A percentile compares a stretch with the other conserved stretches of the same genome.
These are phyloP conservation scores for Boletus smithii DNA, from an alignment of 1,284 basidiomycete genomes.

Conservation along the genomic window DNA sequence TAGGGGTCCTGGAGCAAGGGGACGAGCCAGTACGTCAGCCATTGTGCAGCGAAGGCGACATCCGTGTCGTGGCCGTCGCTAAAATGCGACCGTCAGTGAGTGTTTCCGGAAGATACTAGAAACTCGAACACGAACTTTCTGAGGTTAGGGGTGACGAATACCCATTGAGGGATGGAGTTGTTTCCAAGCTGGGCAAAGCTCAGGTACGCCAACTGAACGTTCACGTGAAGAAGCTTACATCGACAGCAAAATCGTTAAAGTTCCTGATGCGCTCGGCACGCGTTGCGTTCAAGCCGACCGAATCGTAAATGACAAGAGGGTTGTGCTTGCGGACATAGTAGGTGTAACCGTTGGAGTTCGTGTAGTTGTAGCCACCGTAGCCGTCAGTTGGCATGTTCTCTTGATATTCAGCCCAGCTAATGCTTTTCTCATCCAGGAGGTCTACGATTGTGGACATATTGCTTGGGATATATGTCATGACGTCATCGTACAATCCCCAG, in stretches of 20 bases:
- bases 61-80: slow-evolving; percentile 46
- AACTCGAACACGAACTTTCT: slow-evolving; percentile 16
- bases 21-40: slow-evolving; percentile 52
- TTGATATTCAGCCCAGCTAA: slow-evolving; percentile 55
- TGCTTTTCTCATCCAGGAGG: slow-evolving; percentile 55
- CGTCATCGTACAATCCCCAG: slow-evolving; percentile 53
- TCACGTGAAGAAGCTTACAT: slow-evolving; percentile 35
- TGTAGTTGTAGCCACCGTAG: slow-evolving; percentile 47
- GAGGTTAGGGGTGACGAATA: slow-evolving; percentile 64
- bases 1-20: slow-evolving; percentile 46
- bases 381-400: slow-evolving; percentile 61
- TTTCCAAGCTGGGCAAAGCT: slow-evolving; percentile 29
- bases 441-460: slow-evolving; percentile 62
- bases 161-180: slow-evolving; percentile 55
- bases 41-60: slow-evolving; percentile 46
- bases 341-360: slow-evolving; percentile 41
- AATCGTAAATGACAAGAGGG: slow-evolving; percentile 53
- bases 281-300: slow-evolving; percentile 39
- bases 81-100: slow-evolving; percentile 24
- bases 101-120: neutral
- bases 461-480: slow-evolving; percentile 33
- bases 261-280: slow-evolving; percentile 54
- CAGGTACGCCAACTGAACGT: neutral
- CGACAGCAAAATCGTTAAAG: slow-evolving; percentile 59
- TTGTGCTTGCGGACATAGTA: slow-evolving; percentile 63